A percentile compares a stretch with the other conserved stretches of the same genome.
These are phyloP conservation scores for Neofusicoccum parvum DNA, from an alignment of 2,329 filamentous ascomycete species.

Conservation along the genomic window DNA sequence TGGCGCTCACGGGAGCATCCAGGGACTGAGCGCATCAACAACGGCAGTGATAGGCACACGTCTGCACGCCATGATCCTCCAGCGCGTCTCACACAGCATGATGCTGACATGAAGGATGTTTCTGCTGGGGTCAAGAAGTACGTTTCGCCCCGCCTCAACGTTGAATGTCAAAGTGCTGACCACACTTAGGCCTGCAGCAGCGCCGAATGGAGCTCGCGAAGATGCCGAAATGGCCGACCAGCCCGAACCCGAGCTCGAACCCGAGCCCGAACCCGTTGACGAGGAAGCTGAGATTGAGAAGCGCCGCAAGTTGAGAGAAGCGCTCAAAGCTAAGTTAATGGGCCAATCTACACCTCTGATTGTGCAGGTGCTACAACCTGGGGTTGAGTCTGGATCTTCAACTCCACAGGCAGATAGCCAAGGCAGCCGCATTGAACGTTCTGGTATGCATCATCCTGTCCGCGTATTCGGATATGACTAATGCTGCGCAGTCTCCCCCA, in stretches of 20 bases:
- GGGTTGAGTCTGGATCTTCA: slow-evolving; percentile 59
- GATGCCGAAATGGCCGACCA: neutral
- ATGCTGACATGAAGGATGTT: slow-evolving; percentile 1
- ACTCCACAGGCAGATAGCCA: slow-evolving; percentile 55
- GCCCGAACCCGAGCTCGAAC: slow-evolving; percentile 47
- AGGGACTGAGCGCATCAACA: slow-evolving; percentile 8
- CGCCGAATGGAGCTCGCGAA: neutral
- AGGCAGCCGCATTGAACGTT: slow-evolving; percentile 31
- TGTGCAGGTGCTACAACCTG: slow-evolving; percentile 71
- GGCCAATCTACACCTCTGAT: slow-evolving; percentile 70
- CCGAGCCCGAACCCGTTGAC: slow-evolving; percentile 53
- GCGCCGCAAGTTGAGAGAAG: slow-evolving; percentile 80
- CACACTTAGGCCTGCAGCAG: neutral
- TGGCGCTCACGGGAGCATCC: slow-evolving; percentile 19
- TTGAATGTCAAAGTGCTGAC: neutral
- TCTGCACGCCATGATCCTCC: neutral
- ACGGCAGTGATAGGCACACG: neutral
- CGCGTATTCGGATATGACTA: neutral
- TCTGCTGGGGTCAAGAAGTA: neutral
- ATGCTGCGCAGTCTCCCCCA: slow-evolving; percentile 30
- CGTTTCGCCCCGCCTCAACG: neutral
- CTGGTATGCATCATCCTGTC: slow-evolving; percentile 43
- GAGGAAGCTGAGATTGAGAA: slow-evolving; percentile 84
- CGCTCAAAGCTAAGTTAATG: slow-evolving; percentile 80
- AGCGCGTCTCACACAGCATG: neutral